Evolutionary conservation across 2,329 filamentous ascomycete species (phyloP), one percentile per base, ranked within the genome.

Genomic region (Cladophialophora bantiana): DNA sequence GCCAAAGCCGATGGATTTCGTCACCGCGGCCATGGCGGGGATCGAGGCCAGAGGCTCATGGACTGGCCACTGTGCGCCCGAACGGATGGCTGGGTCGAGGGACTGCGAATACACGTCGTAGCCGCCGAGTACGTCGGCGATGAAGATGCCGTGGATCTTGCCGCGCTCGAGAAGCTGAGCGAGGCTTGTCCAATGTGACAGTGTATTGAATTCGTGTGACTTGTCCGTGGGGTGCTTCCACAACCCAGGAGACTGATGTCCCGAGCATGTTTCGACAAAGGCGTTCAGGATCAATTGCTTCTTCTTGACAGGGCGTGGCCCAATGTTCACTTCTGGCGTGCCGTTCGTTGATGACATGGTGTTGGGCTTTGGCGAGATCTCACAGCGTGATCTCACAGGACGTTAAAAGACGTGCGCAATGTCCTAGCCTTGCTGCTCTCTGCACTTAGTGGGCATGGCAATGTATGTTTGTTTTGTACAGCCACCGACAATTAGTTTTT

Each of bases 1-100:
- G 0, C 89, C 89, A 66, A 91, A 91, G 0, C 85, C 86, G n/a
- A 92, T 83, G 65, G 82, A 89, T 69, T 86, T 84, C 0, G 89
- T 91, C 0, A 82, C 88, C 0, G 88, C 88, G 0, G 89, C 88
- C 88, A 91, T 89, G 2, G 88, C 88, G 1, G 88, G 83, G 0
- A 91, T 81, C 2, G 88, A 83, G 1, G 85, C 83, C 1, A 91
- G 73, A 0, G 89, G 89, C 74, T 91, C 89, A 67, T 89, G 90
- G n/a, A 90, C 86, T 0, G 89, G 89, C 84, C 87, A 91, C 75
- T 91, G 89, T 0, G 88, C 87, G 1, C 87, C 89, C 0, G 87
- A 86, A 0, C 82, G 75, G 57, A 90, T 84, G 0, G 88, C 86
- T 0, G 88, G 84, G 2, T 84, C 83, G 2, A 90, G 80, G 67